Conservation (phyloP, 108 stramenopile genomes). For the Hondaea fermentalgiana region DNA sequence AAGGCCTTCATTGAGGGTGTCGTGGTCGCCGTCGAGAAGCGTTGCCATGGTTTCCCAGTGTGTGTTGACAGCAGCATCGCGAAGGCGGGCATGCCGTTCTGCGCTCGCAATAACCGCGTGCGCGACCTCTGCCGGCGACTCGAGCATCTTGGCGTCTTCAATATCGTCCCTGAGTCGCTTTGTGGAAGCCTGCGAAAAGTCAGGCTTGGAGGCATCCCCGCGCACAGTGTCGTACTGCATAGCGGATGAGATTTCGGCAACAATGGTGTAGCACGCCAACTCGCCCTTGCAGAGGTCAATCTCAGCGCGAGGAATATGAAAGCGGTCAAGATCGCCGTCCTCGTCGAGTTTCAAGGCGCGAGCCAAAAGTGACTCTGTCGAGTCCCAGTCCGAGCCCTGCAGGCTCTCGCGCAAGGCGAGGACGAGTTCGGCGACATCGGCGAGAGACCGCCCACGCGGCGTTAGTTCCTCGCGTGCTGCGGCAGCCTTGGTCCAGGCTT, state of each 20-base stretch:
- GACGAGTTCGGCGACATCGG: neutral
- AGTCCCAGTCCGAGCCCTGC: neutral
- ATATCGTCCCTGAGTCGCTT: neutral
- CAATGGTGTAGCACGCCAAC: neutral
- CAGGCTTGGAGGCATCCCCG: neutral
- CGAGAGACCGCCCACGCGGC: neutral
- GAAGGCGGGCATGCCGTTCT: neutral
- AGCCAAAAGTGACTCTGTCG: neutral
- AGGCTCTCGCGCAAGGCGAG: neutral
- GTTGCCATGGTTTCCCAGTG: neutral
- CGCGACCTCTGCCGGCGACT: neutral
- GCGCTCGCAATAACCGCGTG: neutral
- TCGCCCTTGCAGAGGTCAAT: neutral
- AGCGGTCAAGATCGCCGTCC: neutral
- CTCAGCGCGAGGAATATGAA: neutral
- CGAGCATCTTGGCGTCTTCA: conserved; percentile 4
- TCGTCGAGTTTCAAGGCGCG: neutral
- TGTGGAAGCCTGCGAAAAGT: neutral
- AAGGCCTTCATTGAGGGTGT: neutral
- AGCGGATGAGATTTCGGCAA: neutral
- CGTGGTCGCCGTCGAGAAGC: neutral
- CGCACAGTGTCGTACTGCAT: neutral
- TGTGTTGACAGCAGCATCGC: neutral
- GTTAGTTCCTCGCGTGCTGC: neutral
- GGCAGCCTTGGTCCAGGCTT: neutral